A percentile compares a stretch with the other conserved stretches of the same genome.
phyloP scores from a whole-genome alignment of 257 asterid species.

The Solanum rostratum region DNA sequence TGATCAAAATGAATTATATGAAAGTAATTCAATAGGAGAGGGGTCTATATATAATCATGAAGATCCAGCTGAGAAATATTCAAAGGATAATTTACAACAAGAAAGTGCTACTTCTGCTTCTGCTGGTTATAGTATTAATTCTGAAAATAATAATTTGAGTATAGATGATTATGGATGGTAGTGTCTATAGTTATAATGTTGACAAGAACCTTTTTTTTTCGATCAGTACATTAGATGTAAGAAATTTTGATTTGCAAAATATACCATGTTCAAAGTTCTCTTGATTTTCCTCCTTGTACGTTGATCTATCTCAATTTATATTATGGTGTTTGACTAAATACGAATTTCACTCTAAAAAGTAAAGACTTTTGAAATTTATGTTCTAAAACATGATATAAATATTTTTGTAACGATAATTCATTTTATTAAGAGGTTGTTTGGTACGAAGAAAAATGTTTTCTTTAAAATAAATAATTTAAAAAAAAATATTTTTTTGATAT shows the following conservation, averaged over 20 bases:
- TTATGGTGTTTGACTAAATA: background rate
- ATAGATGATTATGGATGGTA: conserved; percentile 2
- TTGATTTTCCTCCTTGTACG: background rate
- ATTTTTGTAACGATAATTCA: background rate
- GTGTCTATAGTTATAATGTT: background rate
- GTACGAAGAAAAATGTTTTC: background rate
- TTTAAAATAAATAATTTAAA: background rate
- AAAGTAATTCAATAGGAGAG: background rate
- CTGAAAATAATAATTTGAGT: background rate
- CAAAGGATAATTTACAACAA: background rate
- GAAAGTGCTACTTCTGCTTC: background rate
- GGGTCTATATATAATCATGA: background rate
- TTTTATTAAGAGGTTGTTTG: background rate
- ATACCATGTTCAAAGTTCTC: background rate
- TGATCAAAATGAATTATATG: background rate
- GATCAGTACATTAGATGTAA: background rate
- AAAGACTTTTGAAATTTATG: background rate
- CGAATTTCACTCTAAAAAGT: background rate
- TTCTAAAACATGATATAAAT: background rate
- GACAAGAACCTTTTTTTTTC: background rate
- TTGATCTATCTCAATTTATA: background rate
- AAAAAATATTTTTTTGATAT: background rate
- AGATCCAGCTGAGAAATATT: background rate
- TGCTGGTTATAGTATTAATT: background rate
- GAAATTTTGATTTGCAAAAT: background rate